These are phyloP conservation scores for Meripilus lineatus DNA, from an alignment of 1,284 basidiomycete species.

Conservation along the genomic window DNA sequence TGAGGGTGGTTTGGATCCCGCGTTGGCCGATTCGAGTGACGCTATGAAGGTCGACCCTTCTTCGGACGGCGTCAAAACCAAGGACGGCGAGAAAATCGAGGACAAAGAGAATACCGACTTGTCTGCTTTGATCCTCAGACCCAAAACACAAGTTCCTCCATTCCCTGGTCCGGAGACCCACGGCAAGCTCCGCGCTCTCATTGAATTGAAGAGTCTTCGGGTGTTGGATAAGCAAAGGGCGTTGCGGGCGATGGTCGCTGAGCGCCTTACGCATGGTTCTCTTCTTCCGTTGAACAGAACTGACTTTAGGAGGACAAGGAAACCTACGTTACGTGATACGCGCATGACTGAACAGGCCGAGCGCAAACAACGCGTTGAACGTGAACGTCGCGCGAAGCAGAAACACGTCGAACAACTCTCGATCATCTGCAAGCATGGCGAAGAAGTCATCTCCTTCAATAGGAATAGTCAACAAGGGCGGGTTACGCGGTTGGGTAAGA, in stretches of 20 bases:
- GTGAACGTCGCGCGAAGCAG: conserved; percentile 92
- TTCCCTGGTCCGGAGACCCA: conserved; percentile 57
- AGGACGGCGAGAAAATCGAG: conserved; percentile 28
- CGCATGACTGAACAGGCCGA: conserved; percentile 89
- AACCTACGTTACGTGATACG: conserved; percentile 87
- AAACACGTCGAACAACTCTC: conserved; percentile 94
- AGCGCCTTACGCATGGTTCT: conserved; percentile 87
- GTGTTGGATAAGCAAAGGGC: conserved; percentile 88
- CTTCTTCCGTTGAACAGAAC: conserved; percentile 88
- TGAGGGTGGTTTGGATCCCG: conserved; percentile 63
- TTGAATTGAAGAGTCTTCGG: conserved; percentile 92
- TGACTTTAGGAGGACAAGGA: conserved; percentile 87
- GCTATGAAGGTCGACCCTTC: too few species aligned
- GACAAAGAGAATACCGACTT: conserved; percentile 37
- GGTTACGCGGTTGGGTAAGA: conserved; percentile 77
- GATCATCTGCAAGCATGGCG: conserved; percentile 85
- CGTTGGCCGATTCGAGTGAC: conserved; percentile 42
- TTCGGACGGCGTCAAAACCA: too few species aligned
- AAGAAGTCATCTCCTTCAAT: conserved; percentile 64
- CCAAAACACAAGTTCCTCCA: neutral
- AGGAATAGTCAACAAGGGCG: conserved; percentile 72
- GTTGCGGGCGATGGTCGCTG: conserved; percentile 83
- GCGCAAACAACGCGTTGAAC: conserved; percentile 87
- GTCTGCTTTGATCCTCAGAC: conserved; percentile 29
- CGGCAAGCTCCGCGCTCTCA: conserved; percentile 85